A percentile compares a stretch with the other conserved stretches of the same genome.
phyloP scores from a whole-genome alignment of 192 early-diverging fungal species.

The Geosiphon pyriformis region DNA sequence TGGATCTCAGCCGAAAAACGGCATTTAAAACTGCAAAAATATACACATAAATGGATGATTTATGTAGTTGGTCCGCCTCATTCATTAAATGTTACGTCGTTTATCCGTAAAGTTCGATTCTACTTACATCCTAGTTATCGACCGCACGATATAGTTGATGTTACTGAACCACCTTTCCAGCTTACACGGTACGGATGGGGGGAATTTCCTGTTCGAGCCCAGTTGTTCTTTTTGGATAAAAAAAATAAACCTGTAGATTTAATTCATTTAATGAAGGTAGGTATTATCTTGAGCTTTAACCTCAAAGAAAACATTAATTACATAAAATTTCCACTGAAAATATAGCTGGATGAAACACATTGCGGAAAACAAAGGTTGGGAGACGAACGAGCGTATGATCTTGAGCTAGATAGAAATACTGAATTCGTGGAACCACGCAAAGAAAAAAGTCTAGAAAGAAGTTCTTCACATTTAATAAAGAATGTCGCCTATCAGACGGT shows the following conservation, averaged over 20 bases:
- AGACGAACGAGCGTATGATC: conserved; percentile 66
- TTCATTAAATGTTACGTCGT: conserved; percentile 49
- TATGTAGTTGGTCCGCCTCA: conserved; percentile 65
- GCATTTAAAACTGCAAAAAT: conserved; percentile 48
- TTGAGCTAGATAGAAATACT: conserved; percentile 82
- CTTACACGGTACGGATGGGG: conserved; percentile 92
- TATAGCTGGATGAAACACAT: conserved; percentile 64
- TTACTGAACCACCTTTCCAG: conserved; percentile 70
- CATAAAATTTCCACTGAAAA: background rate
- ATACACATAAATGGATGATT: conserved; percentile 88
- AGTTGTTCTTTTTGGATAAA: conserved; percentile 75
- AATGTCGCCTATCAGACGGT: background rate
- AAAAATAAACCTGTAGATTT: conserved; percentile 83
- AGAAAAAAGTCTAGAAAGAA: conserved; percentile 6
- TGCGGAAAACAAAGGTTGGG: conserved; percentile 68
- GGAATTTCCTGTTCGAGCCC: conserved; percentile 82
- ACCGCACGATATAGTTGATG: conserved; percentile 84
- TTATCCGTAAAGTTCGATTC: conserved; percentile 75
- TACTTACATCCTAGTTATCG: conserved; percentile 86
- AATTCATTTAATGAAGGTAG: conserved; percentile 71
- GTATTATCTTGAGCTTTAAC: too few species aligned
- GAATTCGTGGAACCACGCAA: conserved; percentile 43
- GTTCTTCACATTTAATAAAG: background rate
- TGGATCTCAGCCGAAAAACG: conserved; percentile 55
- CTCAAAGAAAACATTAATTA: too few species aligned